Evolutionary conservation across 352 stramenopile genomes (phyloP).

Genomic region (Pythium scleroteichum): DNA sequence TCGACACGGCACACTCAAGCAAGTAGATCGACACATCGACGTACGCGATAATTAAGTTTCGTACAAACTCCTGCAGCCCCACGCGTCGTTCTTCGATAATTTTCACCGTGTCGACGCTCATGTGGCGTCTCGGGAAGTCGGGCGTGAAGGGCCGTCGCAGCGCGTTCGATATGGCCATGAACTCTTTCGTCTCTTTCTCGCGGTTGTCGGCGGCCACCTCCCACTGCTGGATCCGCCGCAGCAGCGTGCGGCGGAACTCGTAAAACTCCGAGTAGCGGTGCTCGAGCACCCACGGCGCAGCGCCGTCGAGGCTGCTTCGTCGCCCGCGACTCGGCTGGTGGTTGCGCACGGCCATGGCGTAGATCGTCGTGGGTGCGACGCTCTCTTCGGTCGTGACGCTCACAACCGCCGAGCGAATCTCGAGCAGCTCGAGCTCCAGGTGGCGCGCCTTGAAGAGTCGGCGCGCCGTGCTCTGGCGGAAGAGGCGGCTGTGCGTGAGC

Average conservation of each 20-base stretch:
- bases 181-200: slow-evolving; percentile 41
- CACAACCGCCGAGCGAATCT: slow-evolving; percentile 38
- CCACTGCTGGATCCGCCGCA: slow-evolving; percentile 49
- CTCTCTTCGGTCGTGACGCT: slow-evolving; percentile 11
- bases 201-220: slow-evolving; percentile 34
- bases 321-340: slow-evolving; percentile 13
- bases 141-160: slow-evolving; percentile 45
- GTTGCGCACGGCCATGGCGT: slow-evolving; percentile 58
- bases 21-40: slow-evolving; percentile 63
- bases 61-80: slow-evolving; percentile 56
- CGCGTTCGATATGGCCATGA: slow-evolving; percentile 40
- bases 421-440: slow-evolving; percentile 46
- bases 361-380: slow-evolving; percentile 56
- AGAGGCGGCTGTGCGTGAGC: slow-evolving; percentile 32
- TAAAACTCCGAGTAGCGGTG: slow-evolving; percentile 77
- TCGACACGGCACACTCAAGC: slow-evolving; percentile 29
- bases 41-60: slow-evolving; percentile 56
- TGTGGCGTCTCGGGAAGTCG: slow-evolving; percentile 59
- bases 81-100: slow-evolving; percentile 53
- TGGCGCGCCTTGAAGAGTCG: slow-evolving; percentile 62
- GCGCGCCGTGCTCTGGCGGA: slow-evolving; percentile 42
- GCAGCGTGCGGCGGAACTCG: slow-evolving; percentile 43
- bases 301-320: slow-evolving; percentile 23
- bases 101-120: slow-evolving; percentile 51
- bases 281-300: slow-evolving; percentile 41